phyloP scores from a whole-genome alignment of 495 filamentous ascomycete species.

The Hypoxylon fuscum region DNA sequence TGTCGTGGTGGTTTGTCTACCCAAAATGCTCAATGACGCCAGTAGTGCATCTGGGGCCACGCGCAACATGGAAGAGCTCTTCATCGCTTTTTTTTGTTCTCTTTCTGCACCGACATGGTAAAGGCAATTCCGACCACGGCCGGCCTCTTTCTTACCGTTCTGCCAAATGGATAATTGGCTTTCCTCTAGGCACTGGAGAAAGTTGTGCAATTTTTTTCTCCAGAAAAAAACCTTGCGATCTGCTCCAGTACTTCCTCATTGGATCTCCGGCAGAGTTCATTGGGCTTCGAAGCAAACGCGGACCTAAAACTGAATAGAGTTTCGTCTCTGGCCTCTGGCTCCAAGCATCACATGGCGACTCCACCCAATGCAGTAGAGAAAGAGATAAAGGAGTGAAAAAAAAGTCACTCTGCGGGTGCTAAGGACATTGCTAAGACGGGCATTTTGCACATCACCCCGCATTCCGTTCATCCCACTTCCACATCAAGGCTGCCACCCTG shows the following conservation, averaged over 20 bases:
- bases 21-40: constrained; percentile 39
- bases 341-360: constrained; percentile 33
- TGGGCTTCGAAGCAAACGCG: constrained; percentile 5
- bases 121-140: constrained; percentile 11
- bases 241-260: constrained; percentile 8
- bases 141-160: not conserved
- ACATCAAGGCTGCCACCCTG: constrained; percentile 25
- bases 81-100: constrained; percentile 12
- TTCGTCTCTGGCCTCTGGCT: constrained; percentile 19
- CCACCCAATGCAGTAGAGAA: constrained; percentile 16
- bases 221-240: constrained; percentile 8
- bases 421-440: too few species aligned
- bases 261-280: constrained; percentile 3
- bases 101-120: constrained; percentile 2
- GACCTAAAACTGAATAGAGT: constrained; percentile 25
- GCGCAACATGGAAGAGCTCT: constrained; percentile 21
- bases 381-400: constrained; percentile 1
- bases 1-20: constrained; percentile 26
- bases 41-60: constrained; percentile 28
- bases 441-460: constrained; percentile 32
- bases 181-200: constrained; percentile 1
- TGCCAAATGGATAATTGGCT: constrained; percentile 13
- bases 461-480: constrained; percentile 17
- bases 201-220: not conserved
- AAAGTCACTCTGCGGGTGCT: not conserved